Evolutionary conservation across 441 rosid genomes (phyloP).

Genomic region (Lepidium campestre): DNA sequence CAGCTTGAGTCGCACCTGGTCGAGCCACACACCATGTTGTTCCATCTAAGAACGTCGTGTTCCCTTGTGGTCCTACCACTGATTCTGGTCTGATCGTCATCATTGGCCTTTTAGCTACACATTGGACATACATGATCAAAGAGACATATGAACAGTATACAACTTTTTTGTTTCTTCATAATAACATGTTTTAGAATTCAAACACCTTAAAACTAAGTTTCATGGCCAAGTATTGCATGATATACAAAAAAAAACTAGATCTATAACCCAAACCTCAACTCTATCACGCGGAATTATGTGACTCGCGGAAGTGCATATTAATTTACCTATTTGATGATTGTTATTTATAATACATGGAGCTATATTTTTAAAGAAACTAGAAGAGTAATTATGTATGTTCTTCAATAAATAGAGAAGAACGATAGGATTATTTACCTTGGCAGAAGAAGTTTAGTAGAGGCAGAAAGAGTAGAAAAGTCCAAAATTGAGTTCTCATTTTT

Average conservation of each 20-base stretch:
- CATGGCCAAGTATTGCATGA: neutral
- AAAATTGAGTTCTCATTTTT: slow-evolving; percentile 11
- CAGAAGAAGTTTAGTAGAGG: slow-evolving; percentile 9
- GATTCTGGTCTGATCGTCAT: slow-evolving; percentile 46
- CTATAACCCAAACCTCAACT: too few species aligned
- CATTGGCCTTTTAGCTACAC: slow-evolving; percentile 33
- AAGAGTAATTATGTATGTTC: neutral
- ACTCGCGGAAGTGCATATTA: too few species aligned
- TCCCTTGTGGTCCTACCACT: slow-evolving; percentile 62
- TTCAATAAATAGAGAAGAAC: neutral
- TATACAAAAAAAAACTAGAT: too few species aligned
- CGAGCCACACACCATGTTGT: slow-evolving; percentile 63
- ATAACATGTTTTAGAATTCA: too few species aligned
- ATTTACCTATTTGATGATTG: neutral
- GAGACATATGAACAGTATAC: neutral
- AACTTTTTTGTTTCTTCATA: neutral
- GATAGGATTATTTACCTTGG: neutral
- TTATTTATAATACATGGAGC: neutral
- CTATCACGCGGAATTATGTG: too few species aligned
- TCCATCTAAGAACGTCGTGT: slow-evolving; percentile 74
- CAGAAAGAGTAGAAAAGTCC: slow-evolving; percentile 1
- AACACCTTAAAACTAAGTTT: neutral
- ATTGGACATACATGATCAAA: neutral
- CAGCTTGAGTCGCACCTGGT: slow-evolving; percentile 43
- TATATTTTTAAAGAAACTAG: neutral